phyloP scores from a whole-genome alignment of 768 basidiomycete genomes.

The Tephrocybe rancida region DNA sequence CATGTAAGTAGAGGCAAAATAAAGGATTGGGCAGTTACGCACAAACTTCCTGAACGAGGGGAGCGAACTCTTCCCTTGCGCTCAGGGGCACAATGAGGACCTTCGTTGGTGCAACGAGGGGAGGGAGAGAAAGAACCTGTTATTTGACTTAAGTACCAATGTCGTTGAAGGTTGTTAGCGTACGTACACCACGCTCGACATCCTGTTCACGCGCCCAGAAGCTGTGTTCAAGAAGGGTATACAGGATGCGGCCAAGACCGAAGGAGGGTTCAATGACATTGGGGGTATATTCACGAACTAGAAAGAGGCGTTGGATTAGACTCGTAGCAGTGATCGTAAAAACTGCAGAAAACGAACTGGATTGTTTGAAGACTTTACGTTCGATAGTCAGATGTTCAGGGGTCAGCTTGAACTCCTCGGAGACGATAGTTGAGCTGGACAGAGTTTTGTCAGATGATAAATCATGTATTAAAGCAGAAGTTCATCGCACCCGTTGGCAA shows the following conservation, averaged over 20 bases:
- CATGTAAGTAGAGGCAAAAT: slow-evolving; percentile 3
- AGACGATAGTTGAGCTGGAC: slow-evolving; percentile 56
- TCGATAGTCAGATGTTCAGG: slow-evolving; percentile 77
- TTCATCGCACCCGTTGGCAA: slow-evolving; percentile 68
- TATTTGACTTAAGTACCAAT: slow-evolving; percentile 28
- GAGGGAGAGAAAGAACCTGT: slow-evolving; percentile 84
- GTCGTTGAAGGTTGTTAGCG: too few species aligned
- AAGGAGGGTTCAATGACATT: slow-evolving; percentile 99
- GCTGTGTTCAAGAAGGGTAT: slow-evolving; percentile 91
- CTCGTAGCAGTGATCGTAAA: background rate
- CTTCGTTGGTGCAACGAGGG: slow-evolving; percentile 93
- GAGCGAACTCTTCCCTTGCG: slow-evolving; percentile 79
- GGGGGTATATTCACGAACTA: slow-evolving; percentile 94
- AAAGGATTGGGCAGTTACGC: slow-evolving; percentile 37
- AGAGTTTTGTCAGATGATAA: background rate
- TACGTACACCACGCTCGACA: slow-evolving; percentile 84
- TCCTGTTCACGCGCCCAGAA: slow-evolving; percentile 96
- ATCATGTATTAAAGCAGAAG: background rate
- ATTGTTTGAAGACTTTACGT: slow-evolving; percentile 85
- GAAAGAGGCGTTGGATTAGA: background rate
- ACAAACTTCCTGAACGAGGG: slow-evolving; percentile 90
- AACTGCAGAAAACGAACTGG: slow-evolving; percentile 49
- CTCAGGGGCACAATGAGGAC: slow-evolving; percentile 95
- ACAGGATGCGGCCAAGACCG: slow-evolving; percentile 94
- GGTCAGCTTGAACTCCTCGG: slow-evolving; percentile 67